A percentile compares a stretch with the other conserved stretches of the same genome.
Evolutionary conservation across 2,329 filamentous ascomycete genomes (phyloP).

Genomic region (Calonectria crousiana): DNA sequence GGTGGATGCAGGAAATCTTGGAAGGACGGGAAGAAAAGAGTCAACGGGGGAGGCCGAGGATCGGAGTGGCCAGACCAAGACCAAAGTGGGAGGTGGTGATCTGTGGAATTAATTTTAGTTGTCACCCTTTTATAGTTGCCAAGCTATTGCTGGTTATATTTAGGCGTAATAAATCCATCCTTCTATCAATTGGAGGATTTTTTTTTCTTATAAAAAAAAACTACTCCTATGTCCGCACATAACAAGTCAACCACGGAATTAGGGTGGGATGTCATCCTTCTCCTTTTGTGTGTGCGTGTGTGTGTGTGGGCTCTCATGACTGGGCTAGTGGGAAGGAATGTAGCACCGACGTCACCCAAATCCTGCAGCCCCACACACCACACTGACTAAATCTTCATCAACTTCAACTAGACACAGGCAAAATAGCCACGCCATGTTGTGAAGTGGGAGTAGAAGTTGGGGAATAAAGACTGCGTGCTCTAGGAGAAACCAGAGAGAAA

Average conservation of each 20-base stretch:
- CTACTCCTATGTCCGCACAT: not conserved
- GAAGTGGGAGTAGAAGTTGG: not conserved
- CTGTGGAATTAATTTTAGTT: not conserved
- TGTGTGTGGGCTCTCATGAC: not conserved
- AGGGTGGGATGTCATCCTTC: not conserved
- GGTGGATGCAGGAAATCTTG: conserved; percentile 20
- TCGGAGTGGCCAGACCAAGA: conserved; percentile 22
- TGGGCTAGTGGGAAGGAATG: not conserved
- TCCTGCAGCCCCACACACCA: not conserved
- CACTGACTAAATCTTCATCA: not conserved
- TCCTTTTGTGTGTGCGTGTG: not conserved
- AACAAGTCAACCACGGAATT: not conserved
- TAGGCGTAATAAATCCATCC: not conserved
- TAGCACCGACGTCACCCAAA: not conserved
- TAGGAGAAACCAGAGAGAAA: not conserved
- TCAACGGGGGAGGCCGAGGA: conserved; percentile 21
- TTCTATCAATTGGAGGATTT: too few relatives aligned
- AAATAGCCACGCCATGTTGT: not conserved
- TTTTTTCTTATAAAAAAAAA: too few relatives aligned
- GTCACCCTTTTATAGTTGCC: not conserved
- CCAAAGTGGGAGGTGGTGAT: conserved; percentile 4
- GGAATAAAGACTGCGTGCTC: not conserved
- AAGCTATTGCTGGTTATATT: not conserved
- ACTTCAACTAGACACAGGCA: not conserved
- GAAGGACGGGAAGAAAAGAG: conserved; percentile 12